Percentiles rank a stretch among this genome's conserved stretches.
Evolutionary conservation across 2,329 filamentous ascomycete genomes (phyloP).

Genomic region (Ascomycota sp.): DNA sequence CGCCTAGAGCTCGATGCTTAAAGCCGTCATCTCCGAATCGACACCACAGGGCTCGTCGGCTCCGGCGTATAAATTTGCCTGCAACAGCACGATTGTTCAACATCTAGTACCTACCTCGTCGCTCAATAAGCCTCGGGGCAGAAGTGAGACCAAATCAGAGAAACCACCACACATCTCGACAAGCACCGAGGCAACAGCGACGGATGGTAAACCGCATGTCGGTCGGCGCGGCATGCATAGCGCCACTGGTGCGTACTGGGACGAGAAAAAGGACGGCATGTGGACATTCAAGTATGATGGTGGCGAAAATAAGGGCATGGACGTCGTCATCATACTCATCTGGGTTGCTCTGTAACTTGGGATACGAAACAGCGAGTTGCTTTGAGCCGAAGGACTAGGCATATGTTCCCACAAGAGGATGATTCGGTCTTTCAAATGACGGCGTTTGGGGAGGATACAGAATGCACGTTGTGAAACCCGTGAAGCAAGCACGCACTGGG

Average conservation of each 20-base stretch:
- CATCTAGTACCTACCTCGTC: slow-evolving; percentile 54
- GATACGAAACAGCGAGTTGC: too few relatives aligned
- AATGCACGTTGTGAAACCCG: too few relatives aligned
- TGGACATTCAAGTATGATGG: slow-evolving; percentile 75
- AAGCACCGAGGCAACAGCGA: slow-evolving; percentile 32
- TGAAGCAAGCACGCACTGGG: too few relatives aligned
- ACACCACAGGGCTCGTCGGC: slow-evolving; percentile 33
- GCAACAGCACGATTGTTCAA: slow-evolving; percentile 97
- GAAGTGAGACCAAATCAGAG: slow-evolving; percentile 25
- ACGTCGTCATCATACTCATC: slow-evolving; percentile 53
- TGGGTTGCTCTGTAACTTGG: slow-evolving; percentile 47
- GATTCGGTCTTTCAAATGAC: too few relatives aligned
- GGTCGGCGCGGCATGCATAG: slow-evolving; percentile 82
- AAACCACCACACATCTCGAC: slow-evolving; percentile 34
- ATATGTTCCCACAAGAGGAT: too few relatives aligned
- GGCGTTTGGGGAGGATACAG: too few relatives aligned
- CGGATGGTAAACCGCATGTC: slow-evolving; percentile 47
- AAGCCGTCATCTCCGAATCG: slow-evolving; percentile 57
- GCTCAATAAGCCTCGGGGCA: slow-evolving; percentile 36
- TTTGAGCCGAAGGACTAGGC: too few relatives aligned
- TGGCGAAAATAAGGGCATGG: slow-evolving; percentile 44
- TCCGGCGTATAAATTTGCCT: slow-evolving; percentile 74
- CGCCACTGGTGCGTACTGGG: slow-evolving; percentile 72
- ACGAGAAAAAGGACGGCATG: slow-evolving; percentile 77
- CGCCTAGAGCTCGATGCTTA: slow-evolving; percentile 51